These are phyloP conservation scores for Calonectria ilicicola DNA, from an alignment of 2,329 filamentous ascomycete species.

Conservation along the genomic window DNA sequence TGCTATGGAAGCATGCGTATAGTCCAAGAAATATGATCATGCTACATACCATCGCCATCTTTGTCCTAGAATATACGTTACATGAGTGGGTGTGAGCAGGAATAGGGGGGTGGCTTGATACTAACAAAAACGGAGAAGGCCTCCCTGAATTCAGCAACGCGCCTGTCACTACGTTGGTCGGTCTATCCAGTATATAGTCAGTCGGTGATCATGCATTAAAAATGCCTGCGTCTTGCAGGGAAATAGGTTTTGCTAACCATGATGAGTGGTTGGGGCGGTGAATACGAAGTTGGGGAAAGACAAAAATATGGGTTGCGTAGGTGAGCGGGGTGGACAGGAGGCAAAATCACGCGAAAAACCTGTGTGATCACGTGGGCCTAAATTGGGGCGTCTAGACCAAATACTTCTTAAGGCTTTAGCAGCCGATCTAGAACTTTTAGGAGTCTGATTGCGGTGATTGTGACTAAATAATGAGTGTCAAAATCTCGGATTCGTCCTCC, in stretches of 20 bases:
- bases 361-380: neutral
- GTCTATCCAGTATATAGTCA: conserved; percentile 67
- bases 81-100: conserved; percentile 9
- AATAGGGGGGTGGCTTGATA: conserved; percentile 29
- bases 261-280: neutral
- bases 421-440: neutral
- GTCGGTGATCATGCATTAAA: neutral
- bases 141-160: conserved; percentile 99
- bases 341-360: conserved; percentile 1
- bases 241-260: neutral
- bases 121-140: conserved; percentile 99
- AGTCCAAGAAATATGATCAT: neutral
- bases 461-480: neutral
- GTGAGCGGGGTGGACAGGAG: neutral
- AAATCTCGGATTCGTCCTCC: neutral
- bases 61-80: conserved; percentile 72
- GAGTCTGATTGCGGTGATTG: neutral
- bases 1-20: neutral
- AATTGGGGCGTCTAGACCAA: neutral
- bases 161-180: conserved; percentile 98
- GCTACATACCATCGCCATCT: conserved; percentile 85
- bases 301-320: conserved; percentile 6
- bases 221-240: neutral
- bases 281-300: conserved; percentile 6
- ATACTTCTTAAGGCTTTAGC: neutral